These are phyloP conservation scores for Nevesoporus exiguus DNA, from an alignment of 768 basidiomycete species.

Conservation along the genomic window DNA sequence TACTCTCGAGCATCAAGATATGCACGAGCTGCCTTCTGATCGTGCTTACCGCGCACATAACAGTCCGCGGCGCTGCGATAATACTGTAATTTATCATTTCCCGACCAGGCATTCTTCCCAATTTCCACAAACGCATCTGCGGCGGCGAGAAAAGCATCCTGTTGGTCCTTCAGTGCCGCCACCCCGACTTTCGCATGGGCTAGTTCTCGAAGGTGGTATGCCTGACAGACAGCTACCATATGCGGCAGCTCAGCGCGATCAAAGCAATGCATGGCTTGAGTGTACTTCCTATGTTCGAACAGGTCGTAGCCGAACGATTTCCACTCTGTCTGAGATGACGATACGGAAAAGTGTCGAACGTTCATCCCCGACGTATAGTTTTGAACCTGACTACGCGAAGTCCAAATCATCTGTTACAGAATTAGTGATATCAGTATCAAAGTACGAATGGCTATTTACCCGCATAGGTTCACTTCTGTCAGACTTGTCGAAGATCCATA, in stretches of 20 bases:
- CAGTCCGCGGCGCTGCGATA: constrained; percentile 45
- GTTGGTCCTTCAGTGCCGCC: constrained; percentile 20
- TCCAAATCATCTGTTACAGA: constrained; percentile 48
- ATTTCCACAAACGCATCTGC: constrained; percentile 49
- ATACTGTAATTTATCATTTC: constrained; percentile 35
- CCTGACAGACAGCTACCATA: constrained; percentile 45
- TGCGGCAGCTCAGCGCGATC: constrained; percentile 42
- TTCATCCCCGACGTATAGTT: constrained; percentile 46
- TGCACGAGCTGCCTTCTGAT: constrained; percentile 41
- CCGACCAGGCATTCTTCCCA: constrained; percentile 28
- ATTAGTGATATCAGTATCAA: background rate
- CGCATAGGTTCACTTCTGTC: constrained; percentile 55
- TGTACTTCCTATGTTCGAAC: constrained; percentile 40
- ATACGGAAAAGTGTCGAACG: constrained; percentile 51
- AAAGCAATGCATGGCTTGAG: constrained; percentile 54
- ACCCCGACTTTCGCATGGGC: constrained; percentile 38
- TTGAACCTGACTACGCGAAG: constrained; percentile 41
- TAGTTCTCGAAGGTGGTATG: constrained; percentile 52
- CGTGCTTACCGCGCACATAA: constrained; percentile 38
- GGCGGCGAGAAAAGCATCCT: constrained; percentile 41
- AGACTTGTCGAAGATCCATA: constrained; percentile 69
- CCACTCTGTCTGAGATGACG: constrained; percentile 57
- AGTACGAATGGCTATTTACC: constrained; percentile 28
- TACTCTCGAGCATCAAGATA: constrained; percentile 44
- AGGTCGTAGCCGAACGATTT: constrained; percentile 37